Conservation (phyloP, 1,284 basidiomycete species). For the Cryptococcus amylolentus region DNA sequence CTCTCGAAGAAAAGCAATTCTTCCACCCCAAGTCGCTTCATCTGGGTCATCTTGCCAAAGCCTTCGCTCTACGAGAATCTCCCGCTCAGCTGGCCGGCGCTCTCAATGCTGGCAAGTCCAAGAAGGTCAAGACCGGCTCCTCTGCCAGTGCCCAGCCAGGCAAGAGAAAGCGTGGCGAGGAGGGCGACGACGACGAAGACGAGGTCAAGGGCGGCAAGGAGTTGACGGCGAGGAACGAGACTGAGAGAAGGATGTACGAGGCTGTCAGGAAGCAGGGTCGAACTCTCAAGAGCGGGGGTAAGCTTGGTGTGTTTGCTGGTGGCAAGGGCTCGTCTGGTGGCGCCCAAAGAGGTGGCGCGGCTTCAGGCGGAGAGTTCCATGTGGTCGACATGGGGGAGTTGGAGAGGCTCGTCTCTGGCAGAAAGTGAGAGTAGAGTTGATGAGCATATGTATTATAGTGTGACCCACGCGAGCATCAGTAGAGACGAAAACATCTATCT, state of each 20-base stretch:
- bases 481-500: too few species aligned
- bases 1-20: conserved; percentile 87
- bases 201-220: conserved; percentile 37
- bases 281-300: conserved; percentile 71
- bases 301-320: conserved; percentile 68
- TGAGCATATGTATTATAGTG: too few species aligned
- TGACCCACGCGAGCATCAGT: too few species aligned
- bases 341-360: conserved; percentile 50
- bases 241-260: conserved; percentile 81
- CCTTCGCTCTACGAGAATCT: conserved; percentile 91
- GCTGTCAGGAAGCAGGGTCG: conserved; percentile 82
- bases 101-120: conserved; percentile 31
- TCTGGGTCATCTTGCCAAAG: conserved; percentile 93
- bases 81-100: conserved; percentile 61
- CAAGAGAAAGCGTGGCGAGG: conserved; percentile 19
- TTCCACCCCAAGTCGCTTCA: conserved; percentile 94
- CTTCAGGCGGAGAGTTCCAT: conserved; percentile 69
- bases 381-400: conserved; percentile 65
- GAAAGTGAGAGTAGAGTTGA: conserved; percentile 3
- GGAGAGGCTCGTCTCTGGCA: conserved; percentile 58
- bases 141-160: conserved; percentile 22
- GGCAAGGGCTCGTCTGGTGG: conserved; percentile 43
- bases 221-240: conserved; percentile 52
- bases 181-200: conserved; percentile 52
- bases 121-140: conserved; percentile 52